phyloP scores from a whole-genome alignment of 169 alveolate species.

The Cryptosporidium tyzzeri region DNA sequence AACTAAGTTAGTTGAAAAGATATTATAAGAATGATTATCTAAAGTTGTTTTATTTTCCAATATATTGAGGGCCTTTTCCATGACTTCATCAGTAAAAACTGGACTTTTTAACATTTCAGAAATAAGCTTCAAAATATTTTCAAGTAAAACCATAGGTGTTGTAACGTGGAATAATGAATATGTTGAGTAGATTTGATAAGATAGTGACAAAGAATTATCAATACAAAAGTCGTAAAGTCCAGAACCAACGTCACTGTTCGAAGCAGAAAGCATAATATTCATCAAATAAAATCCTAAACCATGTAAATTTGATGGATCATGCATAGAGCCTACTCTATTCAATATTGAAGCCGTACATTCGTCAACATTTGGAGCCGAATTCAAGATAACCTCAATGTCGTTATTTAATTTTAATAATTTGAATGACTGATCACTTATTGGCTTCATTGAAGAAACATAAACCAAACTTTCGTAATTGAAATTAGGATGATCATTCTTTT shows the following conservation, averaged over 20 bases:
- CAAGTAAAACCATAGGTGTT: background rate
- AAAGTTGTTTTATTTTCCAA: background rate
- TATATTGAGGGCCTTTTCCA: slow-evolving; percentile 9
- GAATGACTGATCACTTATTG: background rate
- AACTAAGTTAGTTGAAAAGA: background rate
- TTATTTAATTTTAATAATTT: slow-evolving; percentile 10
- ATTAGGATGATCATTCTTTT: background rate
- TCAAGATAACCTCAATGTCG: slow-evolving; percentile 4
- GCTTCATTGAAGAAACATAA: background rate
- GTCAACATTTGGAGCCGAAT: background rate
- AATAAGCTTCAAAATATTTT: background rate
- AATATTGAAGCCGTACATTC: slow-evolving; percentile 15
- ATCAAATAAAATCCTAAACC: slow-evolving; percentile 24
- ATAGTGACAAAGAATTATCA: background rate
- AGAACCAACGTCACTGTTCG: background rate
- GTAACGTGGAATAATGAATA: background rate
- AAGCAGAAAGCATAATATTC: slow-evolving; percentile 16
- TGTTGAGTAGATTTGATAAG: background rate
- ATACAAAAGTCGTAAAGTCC: slow-evolving; percentile 33
- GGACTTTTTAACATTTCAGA: slow-evolving; percentile 16
- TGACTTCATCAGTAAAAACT: background rate
- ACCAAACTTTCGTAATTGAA: background rate
- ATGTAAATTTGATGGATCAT: slow-evolving; percentile 11
- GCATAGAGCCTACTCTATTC: slow-evolving; percentile 8
- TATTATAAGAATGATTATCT: background rate